Base-by-base conservation (phyloP, 2,329 filamentous ascomycete species). In the Akanthomyces uredinophilus region DNA sequence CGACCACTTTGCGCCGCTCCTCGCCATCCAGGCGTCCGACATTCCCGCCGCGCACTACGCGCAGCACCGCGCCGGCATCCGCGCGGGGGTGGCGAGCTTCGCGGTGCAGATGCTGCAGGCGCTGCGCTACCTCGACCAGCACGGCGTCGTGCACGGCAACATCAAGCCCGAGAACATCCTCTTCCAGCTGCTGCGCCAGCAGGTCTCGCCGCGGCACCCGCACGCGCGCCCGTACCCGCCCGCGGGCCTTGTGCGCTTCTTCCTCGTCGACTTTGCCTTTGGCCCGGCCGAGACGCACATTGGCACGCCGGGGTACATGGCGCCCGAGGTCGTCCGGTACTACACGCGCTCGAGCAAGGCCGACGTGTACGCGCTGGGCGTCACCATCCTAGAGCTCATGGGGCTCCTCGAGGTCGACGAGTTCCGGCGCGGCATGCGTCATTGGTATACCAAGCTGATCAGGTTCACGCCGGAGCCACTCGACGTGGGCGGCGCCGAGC, bases 151-250 rank as follows among this genome's bases (percentile, higher is more conserved):
- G 16, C 53, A 56, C 53, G 39, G 39, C 39, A 56, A 56, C 39
- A 46, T 56, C 39, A 56, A 56, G 53, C 53, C 53, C 16, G 53
- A 56, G 14, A 56, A 56, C 39, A 18, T 56, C 5, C 39, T 56
- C 20, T 46, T 29, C 14, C 20, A 41, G 20, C 10, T 24, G 18
- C 7, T 14, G 20, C 20, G 3, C 1, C 5, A 20, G 27, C 50
- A 39, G 11, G 13, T 27, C 6, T 13, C 11, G 22, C 27, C 32
- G 5, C 14, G n/a, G 20, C 16, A 29, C 14, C 24, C 47, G 29
- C 37, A 44, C 39, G 24, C 6, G 20, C 16, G 20, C 14, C 24
- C 47, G 29, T 22, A 44, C 39, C 39, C 6, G 52, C 16, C 24
- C 22, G 6, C 5, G 5, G 8, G 14, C 22, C 14, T 13, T 13